These are phyloP conservation scores for Cordia subcordata DNA, from an alignment of 257 asterid species.

Conservation along the genomic window DNA sequence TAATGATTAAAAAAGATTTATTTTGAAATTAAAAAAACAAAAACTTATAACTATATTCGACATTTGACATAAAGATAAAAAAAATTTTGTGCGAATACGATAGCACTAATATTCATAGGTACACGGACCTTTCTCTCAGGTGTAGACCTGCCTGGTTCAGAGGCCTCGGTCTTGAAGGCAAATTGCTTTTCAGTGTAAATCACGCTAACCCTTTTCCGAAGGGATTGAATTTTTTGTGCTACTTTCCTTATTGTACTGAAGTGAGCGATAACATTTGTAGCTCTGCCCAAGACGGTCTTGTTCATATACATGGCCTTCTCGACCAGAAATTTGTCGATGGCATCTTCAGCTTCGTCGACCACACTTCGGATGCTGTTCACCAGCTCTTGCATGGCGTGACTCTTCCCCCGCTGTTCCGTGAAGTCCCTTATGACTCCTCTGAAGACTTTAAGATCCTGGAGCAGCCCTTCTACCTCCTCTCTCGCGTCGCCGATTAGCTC, in stretches of 20 bases:
- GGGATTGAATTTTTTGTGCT: neutral
- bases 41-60: too few relatives aligned
- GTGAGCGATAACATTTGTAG: conserved; percentile 1
- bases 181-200: neutral
- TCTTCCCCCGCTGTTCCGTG: conserved; percentile 4
- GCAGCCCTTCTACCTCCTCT: conserved; percentile 3
- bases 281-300: neutral
- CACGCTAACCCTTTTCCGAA: neutral
- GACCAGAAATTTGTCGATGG: conserved; percentile 5
- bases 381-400: conserved; percentile 12
- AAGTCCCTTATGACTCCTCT: conserved; percentile 14
- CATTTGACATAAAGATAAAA: too few relatives aligned
- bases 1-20: too few relatives aligned
- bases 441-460: conserved; percentile 6
- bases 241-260: neutral
- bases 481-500: conserved; percentile 13
- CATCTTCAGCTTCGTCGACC: conserved; percentile 15
- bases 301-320: neutral
- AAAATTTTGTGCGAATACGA: too few relatives aligned
- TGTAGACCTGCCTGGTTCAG: neutral
- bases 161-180: neutral
- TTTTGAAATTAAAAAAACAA: too few relatives aligned
- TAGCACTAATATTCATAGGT: too few relatives aligned
- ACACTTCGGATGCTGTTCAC: conserved; percentile 9
- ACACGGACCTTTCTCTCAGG: neutral